Conservation (phyloP, 306 rosid genomes). For the Senna siamea region DNA sequence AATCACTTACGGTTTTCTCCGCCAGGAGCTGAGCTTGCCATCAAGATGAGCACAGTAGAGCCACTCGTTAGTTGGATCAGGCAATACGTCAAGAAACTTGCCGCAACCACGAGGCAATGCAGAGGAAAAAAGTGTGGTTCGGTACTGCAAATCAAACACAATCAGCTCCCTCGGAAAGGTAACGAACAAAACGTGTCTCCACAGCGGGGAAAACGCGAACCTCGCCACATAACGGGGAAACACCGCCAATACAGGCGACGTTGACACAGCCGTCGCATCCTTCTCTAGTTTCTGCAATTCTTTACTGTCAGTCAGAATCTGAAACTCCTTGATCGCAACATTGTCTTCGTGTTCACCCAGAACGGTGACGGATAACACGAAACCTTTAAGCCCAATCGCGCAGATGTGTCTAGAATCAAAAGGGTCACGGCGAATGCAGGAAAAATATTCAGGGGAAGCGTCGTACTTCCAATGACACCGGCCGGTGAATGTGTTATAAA, state of each 20-base stretch:
- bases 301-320: constrained; percentile 60
- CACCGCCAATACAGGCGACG: constrained; percentile 60
- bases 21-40: constrained; percentile 95
- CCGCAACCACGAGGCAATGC: constrained; percentile 87
- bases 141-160: constrained; percentile 91
- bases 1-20: constrained; percentile 80
- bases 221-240: constrained; percentile 68
- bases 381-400: constrained; percentile 78
- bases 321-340: constrained; percentile 66
- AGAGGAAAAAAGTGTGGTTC: constrained; percentile 58
- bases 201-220: constrained; percentile 75
- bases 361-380: constrained; percentile 63
- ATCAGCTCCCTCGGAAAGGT: constrained; percentile 89
- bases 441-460: constrained; percentile 68
- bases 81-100: constrained; percentile 85
- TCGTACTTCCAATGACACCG: constrained; percentile 92
- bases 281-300: constrained; percentile 76
- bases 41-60: constrained; percentile 88
- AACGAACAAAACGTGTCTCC: constrained; percentile 76
- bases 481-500: constrained; percentile 63
- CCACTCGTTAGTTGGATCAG: constrained; percentile 78
- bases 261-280: constrained; percentile 40
- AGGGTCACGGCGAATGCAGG: constrained; percentile 88
- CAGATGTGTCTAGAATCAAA: constrained; percentile 91
- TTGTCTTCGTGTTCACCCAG: constrained; percentile 69